A percentile compares a stretch with the other conserved stretches of the same genome.
phyloP scores from a whole-genome alignment of 2,329 filamentous ascomycete genomes.

The Fusarium brevicatenulatum region DNA sequence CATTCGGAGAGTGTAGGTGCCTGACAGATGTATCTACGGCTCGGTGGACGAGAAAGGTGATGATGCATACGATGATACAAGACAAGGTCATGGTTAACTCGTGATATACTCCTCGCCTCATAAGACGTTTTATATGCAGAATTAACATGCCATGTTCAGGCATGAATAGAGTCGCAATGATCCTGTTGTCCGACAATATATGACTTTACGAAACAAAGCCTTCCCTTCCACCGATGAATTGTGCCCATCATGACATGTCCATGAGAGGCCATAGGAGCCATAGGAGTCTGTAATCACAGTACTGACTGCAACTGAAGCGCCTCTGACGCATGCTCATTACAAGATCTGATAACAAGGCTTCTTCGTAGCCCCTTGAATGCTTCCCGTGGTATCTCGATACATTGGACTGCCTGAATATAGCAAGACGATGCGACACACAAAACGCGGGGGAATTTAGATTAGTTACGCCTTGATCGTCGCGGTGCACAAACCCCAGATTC shows the following conservation, averaged over 20 bases:
- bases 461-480: not conserved
- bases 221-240: conserved; percentile 17
- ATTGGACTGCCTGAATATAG: not conserved
- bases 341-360: not conserved
- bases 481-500: not conserved
- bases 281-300: not conserved
- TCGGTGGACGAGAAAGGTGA: conserved; percentile 7
- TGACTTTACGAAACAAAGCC: not conserved
- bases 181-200: conserved; percentile 13
- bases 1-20: not conserved
- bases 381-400: not conserved
- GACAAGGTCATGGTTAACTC: conserved; percentile 7
- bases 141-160: not conserved
- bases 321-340: not conserved
- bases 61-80: not conserved
- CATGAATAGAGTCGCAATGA: not conserved
- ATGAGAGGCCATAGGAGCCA: not conserved
- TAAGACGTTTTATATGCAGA: not conserved
- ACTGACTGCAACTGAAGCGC: conserved; percentile 4
- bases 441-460: not conserved
- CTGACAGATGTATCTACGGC: not conserved
- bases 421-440: not conserved
- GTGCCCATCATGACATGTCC: not conserved
- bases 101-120: not conserved
- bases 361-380: not conserved